Evolutionary conservation across 805 yeast genomes (phyloP).

Genomic region (Kodamaea hsintzibuensis): DNA sequence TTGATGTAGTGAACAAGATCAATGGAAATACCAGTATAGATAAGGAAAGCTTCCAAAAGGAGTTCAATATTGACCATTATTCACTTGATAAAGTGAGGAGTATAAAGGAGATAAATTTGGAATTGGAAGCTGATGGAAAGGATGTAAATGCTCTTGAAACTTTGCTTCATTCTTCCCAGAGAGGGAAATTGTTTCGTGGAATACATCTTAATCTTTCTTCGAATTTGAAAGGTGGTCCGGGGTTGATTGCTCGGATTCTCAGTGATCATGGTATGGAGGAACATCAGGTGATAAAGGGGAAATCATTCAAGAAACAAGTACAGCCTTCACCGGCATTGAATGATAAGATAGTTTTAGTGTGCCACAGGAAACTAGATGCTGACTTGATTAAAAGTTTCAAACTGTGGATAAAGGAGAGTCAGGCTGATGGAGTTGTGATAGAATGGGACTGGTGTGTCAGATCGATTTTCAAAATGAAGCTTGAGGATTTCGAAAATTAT

Average conservation of each 20-base stretch:
- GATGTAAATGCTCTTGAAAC: conserved; percentile 20
- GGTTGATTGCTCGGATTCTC: conserved; percentile 56
- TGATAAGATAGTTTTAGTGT: conserved; percentile 24
- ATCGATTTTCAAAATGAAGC: conserved; percentile 51
- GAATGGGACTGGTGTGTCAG: conserved; percentile 69
- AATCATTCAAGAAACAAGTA: conserved; percentile 15
- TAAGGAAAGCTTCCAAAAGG: conserved; percentile 16
- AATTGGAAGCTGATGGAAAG: conserved; percentile 23
- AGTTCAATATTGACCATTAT: conserved; percentile 31
- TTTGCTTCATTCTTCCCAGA: conserved; percentile 17
- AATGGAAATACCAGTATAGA: conserved; percentile 1
- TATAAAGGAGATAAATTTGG: conserved; percentile 31
- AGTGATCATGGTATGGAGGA: conserved; percentile 56
- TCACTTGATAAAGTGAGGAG: conserved; percentile 34
- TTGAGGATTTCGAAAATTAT: conserved; percentile 24
- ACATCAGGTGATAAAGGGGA: conserved; percentile 19
- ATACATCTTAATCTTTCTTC: conserved; percentile 56
- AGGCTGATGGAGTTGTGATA: conserved; percentile 34
- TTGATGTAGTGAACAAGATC: conserved; percentile 38
- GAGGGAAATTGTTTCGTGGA: conserved; percentile 46
- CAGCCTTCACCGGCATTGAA: conserved; percentile 5
- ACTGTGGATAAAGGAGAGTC: conserved; percentile 17
- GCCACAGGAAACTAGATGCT: conserved; percentile 39
- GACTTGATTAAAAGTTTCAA: conserved; percentile 25
- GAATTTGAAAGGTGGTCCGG: conserved; percentile 60